Evolutionary conservation across 1,139 yeast species (phyloP).

Genomic region (Candida smagusa): DNA sequence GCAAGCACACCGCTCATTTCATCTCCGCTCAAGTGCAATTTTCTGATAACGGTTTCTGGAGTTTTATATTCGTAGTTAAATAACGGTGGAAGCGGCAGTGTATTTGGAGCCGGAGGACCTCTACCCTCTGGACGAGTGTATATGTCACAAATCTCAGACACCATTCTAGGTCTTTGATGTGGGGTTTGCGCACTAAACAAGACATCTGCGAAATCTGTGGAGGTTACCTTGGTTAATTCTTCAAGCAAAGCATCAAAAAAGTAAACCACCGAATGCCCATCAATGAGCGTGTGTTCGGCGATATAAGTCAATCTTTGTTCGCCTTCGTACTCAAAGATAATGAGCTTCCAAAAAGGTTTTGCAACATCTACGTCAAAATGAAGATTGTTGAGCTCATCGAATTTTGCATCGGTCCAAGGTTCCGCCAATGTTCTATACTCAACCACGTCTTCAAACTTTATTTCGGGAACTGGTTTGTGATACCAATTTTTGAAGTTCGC

Average conservation of each 20-base stretch:
- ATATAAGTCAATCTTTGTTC: slow-evolving; percentile 21
- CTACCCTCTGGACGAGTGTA: no score
- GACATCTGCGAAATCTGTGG: no score
- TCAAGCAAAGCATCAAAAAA: slow-evolving; percentile 31
- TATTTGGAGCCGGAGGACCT: no score
- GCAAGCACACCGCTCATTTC: no score
- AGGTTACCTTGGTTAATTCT: slow-evolving; percentile 9
- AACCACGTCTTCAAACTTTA: slow-evolving; percentile 27
- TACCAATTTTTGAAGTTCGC: slow-evolving; percentile 13
- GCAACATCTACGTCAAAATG: slow-evolving; percentile 14
- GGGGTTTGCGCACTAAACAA: no score
- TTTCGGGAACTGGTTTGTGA: slow-evolving; percentile 16
- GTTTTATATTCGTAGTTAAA: no score
- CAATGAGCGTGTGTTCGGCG: slow-evolving; percentile 35
- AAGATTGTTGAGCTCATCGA: slow-evolving; percentile 14
- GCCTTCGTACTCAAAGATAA: slow-evolving; percentile 16
- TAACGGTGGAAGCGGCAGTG: no score
- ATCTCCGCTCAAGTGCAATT: no score
- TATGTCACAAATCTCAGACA: no score
- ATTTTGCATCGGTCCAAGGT: background rate
- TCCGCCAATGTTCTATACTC: slow-evolving; percentile 13
- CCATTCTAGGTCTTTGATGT: no score
- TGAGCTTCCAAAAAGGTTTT: slow-evolving; percentile 30
- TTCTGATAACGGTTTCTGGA: no score
- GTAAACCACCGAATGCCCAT: slow-evolving; percentile 32